Evolutionary conservation across 2,329 filamentous ascomycete species (phyloP).

Genomic region (Fusarium floridanum): DNA sequence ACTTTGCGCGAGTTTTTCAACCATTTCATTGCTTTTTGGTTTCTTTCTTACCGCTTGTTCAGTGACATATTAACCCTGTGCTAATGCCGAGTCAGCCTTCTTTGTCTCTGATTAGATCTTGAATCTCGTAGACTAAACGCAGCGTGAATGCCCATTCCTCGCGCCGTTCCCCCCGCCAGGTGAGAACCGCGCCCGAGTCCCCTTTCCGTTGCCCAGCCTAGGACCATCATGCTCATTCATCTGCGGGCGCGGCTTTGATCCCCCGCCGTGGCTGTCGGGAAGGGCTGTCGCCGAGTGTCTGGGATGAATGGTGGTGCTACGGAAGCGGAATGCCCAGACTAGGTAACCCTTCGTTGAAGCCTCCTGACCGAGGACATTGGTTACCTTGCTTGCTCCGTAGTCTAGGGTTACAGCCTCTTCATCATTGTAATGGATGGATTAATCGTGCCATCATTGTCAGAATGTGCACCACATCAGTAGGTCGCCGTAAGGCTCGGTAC

Average conservation of each 20-base stretch:
- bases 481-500: neutral
- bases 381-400: neutral
- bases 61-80: neutral
- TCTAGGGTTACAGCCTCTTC: neutral
- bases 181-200: neutral
- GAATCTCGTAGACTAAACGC: neutral
- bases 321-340: neutral
- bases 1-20: neutral
- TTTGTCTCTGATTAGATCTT: neutral
- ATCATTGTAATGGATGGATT: neutral
- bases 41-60: constrained; percentile 5
- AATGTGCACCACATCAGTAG: neutral
- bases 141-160: neutral
- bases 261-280: neutral
- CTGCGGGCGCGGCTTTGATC: neutral
- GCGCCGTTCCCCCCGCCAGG: neutral
- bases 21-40: neutral
- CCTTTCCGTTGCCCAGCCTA: neutral
- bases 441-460: neutral
- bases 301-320: neutral
- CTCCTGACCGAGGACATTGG: neutral
- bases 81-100: neutral
- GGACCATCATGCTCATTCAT: neutral
- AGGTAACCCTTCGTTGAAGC: neutral
- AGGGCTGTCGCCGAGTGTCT: neutral